Evolutionary conservation across 805 yeast species (phyloP).

Genomic region (Hanseniaspora lachancei): DNA sequence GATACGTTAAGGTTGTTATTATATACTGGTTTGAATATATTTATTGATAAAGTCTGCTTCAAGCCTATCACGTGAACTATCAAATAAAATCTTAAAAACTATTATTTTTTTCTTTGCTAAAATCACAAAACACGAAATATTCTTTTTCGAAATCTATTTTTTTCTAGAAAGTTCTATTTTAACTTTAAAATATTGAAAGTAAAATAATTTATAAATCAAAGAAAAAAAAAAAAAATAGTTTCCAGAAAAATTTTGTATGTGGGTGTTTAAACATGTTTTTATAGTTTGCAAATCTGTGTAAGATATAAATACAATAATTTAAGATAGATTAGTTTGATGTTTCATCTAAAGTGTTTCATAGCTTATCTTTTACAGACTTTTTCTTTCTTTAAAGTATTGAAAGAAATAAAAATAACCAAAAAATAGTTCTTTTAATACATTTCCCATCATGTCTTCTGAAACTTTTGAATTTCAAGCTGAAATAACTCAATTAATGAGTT

Average conservation of each 20-base stretch:
- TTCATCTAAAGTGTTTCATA: neutral
- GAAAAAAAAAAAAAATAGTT: neutral
- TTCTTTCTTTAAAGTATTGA: too few relatives aligned
- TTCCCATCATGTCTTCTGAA: conserved; percentile 44
- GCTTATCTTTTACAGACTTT: too few relatives aligned
- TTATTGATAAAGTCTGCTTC: neutral
- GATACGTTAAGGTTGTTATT: neutral
- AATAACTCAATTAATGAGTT: conserved; percentile 99
- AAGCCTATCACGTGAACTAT: neutral
- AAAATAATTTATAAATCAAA: neutral
- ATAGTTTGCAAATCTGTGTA: neutral
- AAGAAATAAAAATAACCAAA: neutral
- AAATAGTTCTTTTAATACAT: neutral
- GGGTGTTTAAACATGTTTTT: neutral
- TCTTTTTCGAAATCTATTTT: neutral
- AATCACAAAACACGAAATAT: neutral
- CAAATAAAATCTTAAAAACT: too few relatives aligned
- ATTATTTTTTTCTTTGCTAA: neutral
- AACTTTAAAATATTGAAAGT: neutral
- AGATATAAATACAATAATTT: neutral
- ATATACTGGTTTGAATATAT: neutral
- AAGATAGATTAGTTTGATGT: neutral
- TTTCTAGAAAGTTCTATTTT: conserved; percentile 12
- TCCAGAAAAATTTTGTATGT: neutral
- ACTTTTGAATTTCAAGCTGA: conserved; percentile 98